Base-by-base conservation (phyloP, 2,329 filamentous ascomycete species). In the Fusarium nurragi region DNA sequence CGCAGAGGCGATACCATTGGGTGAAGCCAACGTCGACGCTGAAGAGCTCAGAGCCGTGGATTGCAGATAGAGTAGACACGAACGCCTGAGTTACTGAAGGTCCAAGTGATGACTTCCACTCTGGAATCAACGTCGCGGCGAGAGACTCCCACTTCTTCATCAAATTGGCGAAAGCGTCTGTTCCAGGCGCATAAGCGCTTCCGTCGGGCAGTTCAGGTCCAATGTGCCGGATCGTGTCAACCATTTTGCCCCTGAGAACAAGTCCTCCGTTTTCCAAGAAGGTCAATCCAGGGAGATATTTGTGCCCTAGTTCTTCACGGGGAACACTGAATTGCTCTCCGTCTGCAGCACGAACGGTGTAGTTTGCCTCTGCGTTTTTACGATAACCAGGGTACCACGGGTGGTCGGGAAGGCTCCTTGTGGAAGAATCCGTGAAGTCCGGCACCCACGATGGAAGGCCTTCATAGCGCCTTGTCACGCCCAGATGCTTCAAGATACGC, bases 1-100 rank as follows among this genome's bases (percentile, higher is more conserved):
- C 60, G 12, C 36, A 65, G 23, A 61, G 61, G 0, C 61, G 55
- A 30, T 64, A 64, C 61, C 60, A 64, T 0, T 40, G 16, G 1
- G 56, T 49, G 21, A 64, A 65, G 0, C 47, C 61, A 0, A 39
- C 2, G 1, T 41, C 38, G 5, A 18, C 4, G 4, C 10, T 18
- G 2, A 9, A 28, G 0, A 43, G 2, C 1, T 26, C 30, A 9
- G 4, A 4, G 3, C 7, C 30, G 7, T 23, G 2, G 1, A 4
- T n/a, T 12, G 54, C 54, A 11, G 11, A 14, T 6, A 65, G 16
- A 2, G 61, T 65, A 16, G 11, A 2, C 1, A 48, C 30, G 6
- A 65, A 61, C 0, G 55, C 44, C 2, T 43, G 1, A 0, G 44
- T 61, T 2, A 56, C 18, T 9, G 60, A 28, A 5, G 48, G 16